These are phyloP conservation scores for Pseudevernia furfuracea DNA, from an alignment of 495 filamentous ascomycete species.

Conservation along the genomic window DNA sequence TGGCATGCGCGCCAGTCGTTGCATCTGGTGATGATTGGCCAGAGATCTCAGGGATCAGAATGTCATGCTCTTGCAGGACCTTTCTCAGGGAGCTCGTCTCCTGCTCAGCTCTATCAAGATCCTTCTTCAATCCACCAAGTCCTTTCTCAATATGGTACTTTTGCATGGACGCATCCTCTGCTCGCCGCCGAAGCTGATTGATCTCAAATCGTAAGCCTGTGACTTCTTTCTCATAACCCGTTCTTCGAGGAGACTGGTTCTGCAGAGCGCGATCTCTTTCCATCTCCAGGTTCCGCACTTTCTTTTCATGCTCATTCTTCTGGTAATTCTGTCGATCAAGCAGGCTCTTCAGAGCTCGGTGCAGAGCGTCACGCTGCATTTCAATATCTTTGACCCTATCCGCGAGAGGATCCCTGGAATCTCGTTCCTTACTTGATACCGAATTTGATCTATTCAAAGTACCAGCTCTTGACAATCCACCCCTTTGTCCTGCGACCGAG, in stretches of 20 bases:
- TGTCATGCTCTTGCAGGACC: constrained; percentile 82
- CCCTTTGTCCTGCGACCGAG: constrained; percentile 42
- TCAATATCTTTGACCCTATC: constrained; percentile 90
- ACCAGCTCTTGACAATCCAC: constrained; percentile 28
- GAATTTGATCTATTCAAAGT: constrained; percentile 51
- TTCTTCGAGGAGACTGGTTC: constrained; percentile 57
- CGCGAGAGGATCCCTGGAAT: constrained; percentile 61
- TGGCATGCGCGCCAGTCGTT: constrained; percentile 45
- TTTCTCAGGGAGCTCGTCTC: constrained; percentile 75
- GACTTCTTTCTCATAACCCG: constrained; percentile 79
- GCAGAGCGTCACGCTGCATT: constrained; percentile 84
- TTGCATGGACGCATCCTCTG: constrained; percentile 91
- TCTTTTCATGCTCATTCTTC: constrained; percentile 70
- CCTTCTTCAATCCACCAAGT: constrained; percentile 87
- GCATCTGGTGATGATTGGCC: constrained; percentile 31
- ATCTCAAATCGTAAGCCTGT: constrained; percentile 72
- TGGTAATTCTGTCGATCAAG: constrained; percentile 81
- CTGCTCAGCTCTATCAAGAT: constrained; percentile 89
- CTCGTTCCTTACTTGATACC: constrained; percentile 51
- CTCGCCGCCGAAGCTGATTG: constrained; percentile 71
- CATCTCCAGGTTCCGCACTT: constrained; percentile 61
- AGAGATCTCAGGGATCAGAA: constrained; percentile 51
- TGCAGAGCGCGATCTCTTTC: constrained; percentile 68
- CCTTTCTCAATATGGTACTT: constrained; percentile 97
- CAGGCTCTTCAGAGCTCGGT: constrained; percentile 74